Conservation (phyloP, 176 grass and related monocot species). For the Carex scoparia region DNA sequence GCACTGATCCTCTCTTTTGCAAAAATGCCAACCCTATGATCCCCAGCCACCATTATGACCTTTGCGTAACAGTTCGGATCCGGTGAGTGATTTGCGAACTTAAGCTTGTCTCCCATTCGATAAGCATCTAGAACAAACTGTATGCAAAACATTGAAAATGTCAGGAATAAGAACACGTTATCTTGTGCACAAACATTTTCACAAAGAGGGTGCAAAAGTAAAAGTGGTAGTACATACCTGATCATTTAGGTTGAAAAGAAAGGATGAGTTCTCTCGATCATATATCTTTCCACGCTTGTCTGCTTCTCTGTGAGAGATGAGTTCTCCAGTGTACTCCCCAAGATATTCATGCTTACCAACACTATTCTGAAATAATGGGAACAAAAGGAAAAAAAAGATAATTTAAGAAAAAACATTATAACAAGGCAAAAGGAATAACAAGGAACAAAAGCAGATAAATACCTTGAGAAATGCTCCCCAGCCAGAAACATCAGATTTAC, state of each 20-base stretch:
- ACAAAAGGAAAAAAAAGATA: constrained; percentile 6
- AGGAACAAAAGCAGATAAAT: constrained; percentile 6
- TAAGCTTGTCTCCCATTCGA: constrained; percentile 94
- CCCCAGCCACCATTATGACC: constrained; percentile 91
- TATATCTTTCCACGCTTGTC: constrained; percentile 98
- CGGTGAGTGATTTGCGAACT: constrained; percentile 95
- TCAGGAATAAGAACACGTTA: not conserved
- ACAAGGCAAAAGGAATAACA: not conserved
- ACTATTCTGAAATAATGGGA: constrained; percentile 57
- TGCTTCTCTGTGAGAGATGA: constrained; percentile 93
- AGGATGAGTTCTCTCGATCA: constrained; percentile 89
- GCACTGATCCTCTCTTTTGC: constrained; percentile 80
- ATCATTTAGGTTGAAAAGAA: constrained; percentile 97
- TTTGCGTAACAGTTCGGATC: constrained; percentile 96
- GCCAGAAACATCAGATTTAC: constrained; percentile 87
- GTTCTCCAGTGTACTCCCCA: constrained; percentile 94
- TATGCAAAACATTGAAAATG: constrained; percentile 23
- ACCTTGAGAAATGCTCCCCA: constrained; percentile 99
- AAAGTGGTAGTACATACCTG: constrained; percentile 37
- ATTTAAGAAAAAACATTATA: not conserved
- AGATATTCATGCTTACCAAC: constrained; percentile 96
- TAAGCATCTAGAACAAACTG: constrained; percentile 97
- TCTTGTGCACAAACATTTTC: not conserved
- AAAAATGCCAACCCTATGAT: constrained; percentile 96
- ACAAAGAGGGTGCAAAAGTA: not conserved